phyloP scores from a whole-genome alignment of 108 stramenopile genomes.

The Seminavis robusta region DNA sequence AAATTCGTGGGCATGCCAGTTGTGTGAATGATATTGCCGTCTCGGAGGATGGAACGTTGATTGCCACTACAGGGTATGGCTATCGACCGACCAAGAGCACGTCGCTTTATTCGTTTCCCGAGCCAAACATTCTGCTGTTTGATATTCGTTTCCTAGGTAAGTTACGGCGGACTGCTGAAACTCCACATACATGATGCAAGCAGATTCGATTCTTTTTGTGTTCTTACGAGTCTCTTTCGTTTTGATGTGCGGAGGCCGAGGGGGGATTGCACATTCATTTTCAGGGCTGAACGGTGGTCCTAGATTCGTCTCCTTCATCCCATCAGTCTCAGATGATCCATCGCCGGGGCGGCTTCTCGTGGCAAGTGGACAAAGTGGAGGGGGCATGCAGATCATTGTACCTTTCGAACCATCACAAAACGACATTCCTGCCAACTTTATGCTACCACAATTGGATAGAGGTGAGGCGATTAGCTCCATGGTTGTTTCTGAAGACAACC shows the following conservation, averaged over 20 bases:
- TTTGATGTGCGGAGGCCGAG: too few relatives aligned
- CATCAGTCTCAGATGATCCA: slow-evolving; percentile 20
- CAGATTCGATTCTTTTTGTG: too few relatives aligned
- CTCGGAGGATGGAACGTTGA: slow-evolving; percentile 57
- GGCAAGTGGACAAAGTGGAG: slow-evolving; percentile 67
- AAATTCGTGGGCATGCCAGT: slow-evolving; percentile 54
- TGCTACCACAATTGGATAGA: slow-evolving; percentile 44
- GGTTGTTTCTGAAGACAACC: slow-evolving; percentile 20
- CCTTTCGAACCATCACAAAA: too few relatives aligned
- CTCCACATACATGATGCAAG: too few relatives aligned
- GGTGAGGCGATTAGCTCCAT: slow-evolving; percentile 72
- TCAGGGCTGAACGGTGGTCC: slow-evolving; percentile 52
- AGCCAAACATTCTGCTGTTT: slow-evolving; percentile 61
- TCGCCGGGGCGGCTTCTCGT: slow-evolving; percentile 55
- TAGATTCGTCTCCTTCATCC: slow-evolving; percentile 61
- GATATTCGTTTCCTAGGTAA: slow-evolving; percentile 78
- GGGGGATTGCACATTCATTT: slow-evolving; percentile 70
- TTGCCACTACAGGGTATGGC: slow-evolving; percentile 73
- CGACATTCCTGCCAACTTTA: slow-evolving; percentile 38
- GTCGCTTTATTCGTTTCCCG: slow-evolving; percentile 66
- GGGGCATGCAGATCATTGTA: slow-evolving; percentile 68
- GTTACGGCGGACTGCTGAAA: too few relatives aligned
- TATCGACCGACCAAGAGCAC: slow-evolving; percentile 26
- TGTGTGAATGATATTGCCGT: slow-evolving; percentile 64
- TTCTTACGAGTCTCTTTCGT: too few relatives aligned